Evolutionary conservation across 164 flowering plant genomes (phyloP), one percentile per base, ranked within the genome.

Genomic region (Chimonanthus salicifolius): DNA sequence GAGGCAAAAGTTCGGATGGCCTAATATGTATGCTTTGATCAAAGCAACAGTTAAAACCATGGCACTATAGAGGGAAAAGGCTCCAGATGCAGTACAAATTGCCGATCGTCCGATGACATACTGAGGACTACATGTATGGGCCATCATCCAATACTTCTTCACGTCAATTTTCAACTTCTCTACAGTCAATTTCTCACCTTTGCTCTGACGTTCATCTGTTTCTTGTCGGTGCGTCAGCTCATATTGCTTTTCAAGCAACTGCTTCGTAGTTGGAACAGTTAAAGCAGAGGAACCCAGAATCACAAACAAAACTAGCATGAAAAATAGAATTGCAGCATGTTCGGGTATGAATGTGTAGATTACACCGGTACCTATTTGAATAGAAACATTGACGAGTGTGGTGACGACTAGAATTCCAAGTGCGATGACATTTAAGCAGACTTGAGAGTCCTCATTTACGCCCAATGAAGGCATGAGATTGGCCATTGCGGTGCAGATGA

Each of bases 401-500:
- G 92, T 88, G 45, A 87, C 72, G 2, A 90, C 85, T 3, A 90
- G 86, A 46, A 88, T 86, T 13, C 78, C 86, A 51, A 90, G 43
- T 66, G 95, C 91, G 11, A 84, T 66, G 0, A 90, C 72, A 62
- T 89, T 87, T 76, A 73, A 74, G 64, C 74, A 8, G 20, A 87
- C 65, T 48, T 89, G 91, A 48, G 73, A 70, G 62, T 65, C 81
- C 11, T 82, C 78, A 89, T 84, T 84, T 44, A 75, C 20, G 7
- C 92, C 92, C 49, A 88, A 71, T 47, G 91, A 88, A 63, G 92
- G 89, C 85, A 90, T 79, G 18, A 83, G 83, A 62, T 87, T 84
- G 64, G 79, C 91, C 81, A 87, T 87, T 3, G 80, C 77, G 0
- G 83, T 84, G 73, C 89, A 88, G 69, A 87, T 74, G 67, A 90